Conservation (phyloP, 192 early-diverging fungal species). For the Coemansia umbellata region DNA sequence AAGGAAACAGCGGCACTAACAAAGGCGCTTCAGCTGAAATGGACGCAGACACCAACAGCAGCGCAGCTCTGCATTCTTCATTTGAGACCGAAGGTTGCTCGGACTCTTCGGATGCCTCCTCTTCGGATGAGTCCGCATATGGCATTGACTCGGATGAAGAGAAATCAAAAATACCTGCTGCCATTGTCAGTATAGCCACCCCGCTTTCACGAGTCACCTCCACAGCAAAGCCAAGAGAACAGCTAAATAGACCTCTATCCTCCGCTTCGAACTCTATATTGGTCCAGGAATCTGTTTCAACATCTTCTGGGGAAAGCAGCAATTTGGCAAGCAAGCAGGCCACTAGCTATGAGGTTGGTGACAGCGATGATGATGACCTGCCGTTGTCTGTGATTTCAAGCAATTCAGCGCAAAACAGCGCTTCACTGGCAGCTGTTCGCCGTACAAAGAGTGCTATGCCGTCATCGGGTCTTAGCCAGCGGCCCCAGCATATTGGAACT, state of each 20-base stretch:
- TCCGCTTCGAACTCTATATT: background rate
- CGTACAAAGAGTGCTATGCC: conserved; percentile 37
- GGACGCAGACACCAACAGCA: background rate
- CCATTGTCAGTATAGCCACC: conserved; percentile 3
- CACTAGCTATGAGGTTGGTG: conserved; percentile 6
- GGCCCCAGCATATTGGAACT: background rate
- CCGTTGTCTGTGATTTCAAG: conserved; percentile 41
- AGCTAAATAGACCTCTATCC: background rate
- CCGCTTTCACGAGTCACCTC: conserved; percentile 8
- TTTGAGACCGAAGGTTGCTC: background rate
- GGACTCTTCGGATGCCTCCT: conserved; percentile 4
- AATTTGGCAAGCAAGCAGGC: background rate
- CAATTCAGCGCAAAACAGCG: conserved; percentile 17
- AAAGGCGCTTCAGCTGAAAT: background rate
- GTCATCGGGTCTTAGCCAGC: conserved; percentile 8
- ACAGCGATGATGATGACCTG: conserved; percentile 33
- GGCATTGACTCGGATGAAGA: conserved; percentile 18
- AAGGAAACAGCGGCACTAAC: background rate
- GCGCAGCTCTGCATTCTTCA: conserved; percentile 6
- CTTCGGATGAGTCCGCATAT: conserved; percentile 27
- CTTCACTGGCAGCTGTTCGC: conserved; percentile 12
- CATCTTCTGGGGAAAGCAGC: background rate
- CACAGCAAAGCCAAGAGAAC: background rate
- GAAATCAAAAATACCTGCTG: background rate
- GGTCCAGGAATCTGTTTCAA: background rate